Evolutionary conservation across 805 yeast genomes (phyloP).

Genomic region (Myxozyma neglecta): DNA sequence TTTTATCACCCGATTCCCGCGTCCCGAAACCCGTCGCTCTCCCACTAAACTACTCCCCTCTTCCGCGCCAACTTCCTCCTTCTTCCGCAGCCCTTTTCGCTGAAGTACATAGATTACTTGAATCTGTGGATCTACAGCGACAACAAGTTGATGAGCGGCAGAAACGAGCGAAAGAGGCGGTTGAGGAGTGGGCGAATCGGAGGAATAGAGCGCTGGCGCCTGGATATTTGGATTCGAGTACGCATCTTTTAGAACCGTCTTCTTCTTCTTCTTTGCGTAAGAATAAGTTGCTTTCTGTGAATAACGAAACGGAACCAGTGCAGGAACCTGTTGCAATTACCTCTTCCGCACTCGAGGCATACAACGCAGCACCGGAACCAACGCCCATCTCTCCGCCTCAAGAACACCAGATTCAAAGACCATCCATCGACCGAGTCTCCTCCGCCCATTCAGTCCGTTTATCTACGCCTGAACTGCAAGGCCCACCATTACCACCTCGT

Average conservation of each 20-base stretch:
- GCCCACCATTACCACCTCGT: conserved; percentile 29
- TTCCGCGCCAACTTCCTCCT: conserved; percentile 43
- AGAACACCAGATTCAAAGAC: background rate
- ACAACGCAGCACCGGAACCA: background rate
- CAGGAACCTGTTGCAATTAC: background rate
- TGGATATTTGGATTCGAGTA: conserved; percentile 44
- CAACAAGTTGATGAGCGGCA: conserved; percentile 37
- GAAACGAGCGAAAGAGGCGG: conserved; percentile 33
- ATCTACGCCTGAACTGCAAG: conserved; percentile 16
- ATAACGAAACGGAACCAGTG: background rate
- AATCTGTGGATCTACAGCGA: conserved; percentile 41
- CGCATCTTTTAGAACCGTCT: conserved; percentile 37
- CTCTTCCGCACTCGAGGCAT: too few relatives aligned
- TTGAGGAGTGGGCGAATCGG: conserved; percentile 41
- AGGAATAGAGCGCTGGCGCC: conserved; percentile 42
- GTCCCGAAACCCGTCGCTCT: conserved; percentile 59
- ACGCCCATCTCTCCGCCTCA: background rate
- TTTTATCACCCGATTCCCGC: conserved; percentile 52
- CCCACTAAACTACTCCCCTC: conserved; percentile 48
- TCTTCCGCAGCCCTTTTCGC: conserved; percentile 37
- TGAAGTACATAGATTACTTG: conserved; percentile 39
- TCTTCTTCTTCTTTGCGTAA: background rate
- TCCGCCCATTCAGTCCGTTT: conserved; percentile 11
- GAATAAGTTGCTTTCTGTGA: too few relatives aligned
- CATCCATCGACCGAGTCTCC: conserved; percentile 6